Evolutionary conservation across 768 basidiomycete species (phyloP).

Genomic region (Lactifluus hygrophoroides): DNA sequence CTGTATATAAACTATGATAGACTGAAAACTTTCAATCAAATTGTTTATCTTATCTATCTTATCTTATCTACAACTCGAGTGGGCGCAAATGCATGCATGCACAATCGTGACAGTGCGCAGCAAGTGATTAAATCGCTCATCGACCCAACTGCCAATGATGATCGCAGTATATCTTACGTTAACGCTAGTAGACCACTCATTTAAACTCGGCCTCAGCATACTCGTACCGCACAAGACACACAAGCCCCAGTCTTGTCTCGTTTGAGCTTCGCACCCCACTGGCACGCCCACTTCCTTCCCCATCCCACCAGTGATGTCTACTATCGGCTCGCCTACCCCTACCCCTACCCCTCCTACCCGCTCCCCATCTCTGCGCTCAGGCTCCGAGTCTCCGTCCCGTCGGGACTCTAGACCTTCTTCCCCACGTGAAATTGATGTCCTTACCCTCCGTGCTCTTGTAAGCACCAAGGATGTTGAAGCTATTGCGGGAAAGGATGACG

Average conservation of each 20-base stretch:
- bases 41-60: background rate
- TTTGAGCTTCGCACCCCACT: too few relatives aligned
- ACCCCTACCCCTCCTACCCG: slow-evolving; percentile 27
- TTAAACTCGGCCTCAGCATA: background rate
- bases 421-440: slow-evolving; percentile 58
- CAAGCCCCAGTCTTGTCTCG: background rate
- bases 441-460: slow-evolving; percentile 91
- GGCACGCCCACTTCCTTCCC: background rate
- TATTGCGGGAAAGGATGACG: slow-evolving; percentile 93
- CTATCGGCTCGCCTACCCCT: slow-evolving; percentile 24
- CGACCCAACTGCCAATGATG: too few relatives aligned
- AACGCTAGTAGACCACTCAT: background rate
- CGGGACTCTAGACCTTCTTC: slow-evolving; percentile 66
- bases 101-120: too few relatives aligned
- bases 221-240: background rate
- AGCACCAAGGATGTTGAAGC: slow-evolving; percentile 96
- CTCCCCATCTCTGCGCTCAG: slow-evolving; percentile 23
- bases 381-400: slow-evolving; percentile 31
- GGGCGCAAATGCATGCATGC: too few relatives aligned
- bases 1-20: too few relatives aligned
- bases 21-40: too few relatives aligned
- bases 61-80: too few relatives aligned
- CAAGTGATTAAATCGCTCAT: too few relatives aligned
- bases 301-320: slow-evolving; percentile 13
- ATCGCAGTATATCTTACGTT: too few relatives aligned